Conservation (phyloP, 768 basidiomycete genomes). For the Asterophora lycoperdoides region DNA sequence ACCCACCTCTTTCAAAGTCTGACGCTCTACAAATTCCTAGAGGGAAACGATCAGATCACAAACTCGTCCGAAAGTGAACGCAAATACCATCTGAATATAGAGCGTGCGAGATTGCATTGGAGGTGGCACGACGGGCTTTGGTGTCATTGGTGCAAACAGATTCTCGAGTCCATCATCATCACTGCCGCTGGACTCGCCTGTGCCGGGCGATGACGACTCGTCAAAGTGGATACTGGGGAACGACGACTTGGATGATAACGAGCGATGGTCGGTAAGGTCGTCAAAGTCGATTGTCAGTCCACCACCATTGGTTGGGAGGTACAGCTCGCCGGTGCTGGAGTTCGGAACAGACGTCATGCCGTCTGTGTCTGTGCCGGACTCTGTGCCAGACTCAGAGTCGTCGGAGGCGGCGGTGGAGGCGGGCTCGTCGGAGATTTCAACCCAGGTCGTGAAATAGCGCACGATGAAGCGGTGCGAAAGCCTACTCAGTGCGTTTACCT, state of each 20-base stretch:
- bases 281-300: constrained; percentile 64
- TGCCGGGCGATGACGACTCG: constrained; percentile 37
- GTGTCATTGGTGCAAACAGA: constrained; percentile 26
- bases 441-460: constrained; percentile 88
- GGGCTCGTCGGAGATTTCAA: constrained; percentile 49
- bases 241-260: constrained; percentile 42
- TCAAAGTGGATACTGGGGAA: constrained; percentile 89
- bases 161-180: constrained; percentile 38
- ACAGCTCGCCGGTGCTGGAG: constrained; percentile 26
- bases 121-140: constrained; percentile 14
- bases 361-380: constrained; percentile 29
- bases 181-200: constrained; percentile 26
- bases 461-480: constrained; percentile 90
- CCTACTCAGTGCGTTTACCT: constrained; percentile 84
- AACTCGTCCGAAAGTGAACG: neutral
- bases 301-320: constrained; percentile 42
- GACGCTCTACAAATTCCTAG: constrained; percentile 86
- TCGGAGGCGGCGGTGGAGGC: constrained; percentile 49
- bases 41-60: constrained; percentile 15
- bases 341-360: constrained; percentile 55
- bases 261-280: constrained; percentile 56
- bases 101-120: constrained; percentile 53
- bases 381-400: constrained; percentile 39
- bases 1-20: constrained; percentile 80
- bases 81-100: constrained; percentile 87